phyloP scores from a whole-genome alignment of 805 yeast species.

The Saturnispora silvae region DNA sequence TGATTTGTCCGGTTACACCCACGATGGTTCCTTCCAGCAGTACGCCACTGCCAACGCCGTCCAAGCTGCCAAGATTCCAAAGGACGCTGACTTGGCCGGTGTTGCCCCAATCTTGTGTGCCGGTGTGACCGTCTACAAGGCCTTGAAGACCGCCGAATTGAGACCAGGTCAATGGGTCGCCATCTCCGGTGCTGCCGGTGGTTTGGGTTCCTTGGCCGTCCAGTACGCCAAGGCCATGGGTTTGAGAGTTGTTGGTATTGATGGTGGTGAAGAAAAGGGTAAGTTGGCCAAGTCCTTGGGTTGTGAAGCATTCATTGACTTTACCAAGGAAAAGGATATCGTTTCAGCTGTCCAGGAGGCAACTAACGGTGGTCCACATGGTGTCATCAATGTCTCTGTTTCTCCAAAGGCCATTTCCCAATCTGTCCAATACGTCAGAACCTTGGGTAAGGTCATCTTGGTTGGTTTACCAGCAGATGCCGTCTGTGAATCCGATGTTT shows the following conservation, averaged over 20 bases:
- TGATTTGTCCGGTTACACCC: conserved; percentile 76
- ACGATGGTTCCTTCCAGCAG: conserved; percentile 87
- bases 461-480: conserved; percentile 79
- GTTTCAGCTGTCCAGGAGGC: conserved; percentile 30
- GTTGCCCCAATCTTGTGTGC: conserved; percentile 83
- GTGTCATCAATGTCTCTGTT: conserved; percentile 57
- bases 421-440: conserved; percentile 49
- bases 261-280: conserved; percentile 64
- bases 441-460: conserved; percentile 51
- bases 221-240: conserved; percentile 78
- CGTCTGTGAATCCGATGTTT: conserved; percentile 58
- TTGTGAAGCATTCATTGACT: conserved; percentile 55
- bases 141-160: conserved; percentile 67
- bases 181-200: conserved; percentile 76
- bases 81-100: conserved; percentile 62
- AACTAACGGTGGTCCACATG: conserved; percentile 52
- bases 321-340: conserved; percentile 33
- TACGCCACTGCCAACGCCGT: conserved; percentile 82
- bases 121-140: conserved; percentile 87
- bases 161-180: conserved; percentile 75
- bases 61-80: conserved; percentile 74
- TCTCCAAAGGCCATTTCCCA: conserved; percentile 42
- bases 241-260: conserved; percentile 59
- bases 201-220: conserved; percentile 67
- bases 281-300: conserved; percentile 43